Conservation (phyloP, 2,329 filamentous ascomycete species). For the Phialophora chinensis region DNA sequence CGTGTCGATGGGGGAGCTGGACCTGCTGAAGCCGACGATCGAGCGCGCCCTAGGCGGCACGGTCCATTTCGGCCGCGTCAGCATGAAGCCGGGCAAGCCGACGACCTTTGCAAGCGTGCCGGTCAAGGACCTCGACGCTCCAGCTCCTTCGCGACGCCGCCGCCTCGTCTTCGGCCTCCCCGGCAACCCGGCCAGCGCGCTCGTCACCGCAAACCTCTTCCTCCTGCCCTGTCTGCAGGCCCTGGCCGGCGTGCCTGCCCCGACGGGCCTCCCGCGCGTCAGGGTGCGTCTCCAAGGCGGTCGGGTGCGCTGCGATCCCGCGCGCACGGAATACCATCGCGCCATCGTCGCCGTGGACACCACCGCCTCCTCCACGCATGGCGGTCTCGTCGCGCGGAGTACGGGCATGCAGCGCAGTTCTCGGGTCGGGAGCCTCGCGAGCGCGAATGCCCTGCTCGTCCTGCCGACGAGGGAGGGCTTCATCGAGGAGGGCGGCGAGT, state of each 20-base stretch:
- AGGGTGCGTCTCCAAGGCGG: constrained; percentile 71
- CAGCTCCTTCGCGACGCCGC: constrained; percentile 22
- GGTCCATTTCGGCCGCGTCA: constrained; percentile 93
- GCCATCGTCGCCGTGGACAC: constrained; percentile 68
- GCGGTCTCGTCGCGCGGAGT: constrained; percentile 70
- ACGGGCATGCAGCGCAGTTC: constrained; percentile 92
- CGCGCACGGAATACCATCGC: constrained; percentile 88
- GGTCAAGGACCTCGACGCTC: constrained; percentile 51
- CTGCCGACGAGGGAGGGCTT: constrained; percentile 64
- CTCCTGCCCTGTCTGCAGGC: constrained; percentile 86
- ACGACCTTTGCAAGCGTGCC: constrained; percentile 94
- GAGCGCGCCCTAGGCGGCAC: constrained; percentile 87
- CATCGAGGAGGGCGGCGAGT: constrained; percentile 71
- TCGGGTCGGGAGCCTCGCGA: constrained; percentile 82
- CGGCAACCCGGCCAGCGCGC: constrained; percentile 89
- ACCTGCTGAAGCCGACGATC: constrained; percentile 94
- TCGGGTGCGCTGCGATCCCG: constrained; percentile 74
- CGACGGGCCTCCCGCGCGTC: constrained; percentile 62
- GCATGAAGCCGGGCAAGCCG: constrained; percentile 98
- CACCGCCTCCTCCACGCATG: constrained; percentile 56
- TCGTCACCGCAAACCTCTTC: constrained; percentile 94
- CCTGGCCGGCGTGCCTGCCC: constrained; percentile 61
- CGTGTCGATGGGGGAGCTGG: constrained; percentile 96
- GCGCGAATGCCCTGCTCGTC: constrained; percentile 84
- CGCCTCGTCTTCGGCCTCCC: constrained; percentile 85